Evolutionary conservation across 169 alveolate species (phyloP).

Genomic region (Cryptosporidium xiaoi): DNA sequence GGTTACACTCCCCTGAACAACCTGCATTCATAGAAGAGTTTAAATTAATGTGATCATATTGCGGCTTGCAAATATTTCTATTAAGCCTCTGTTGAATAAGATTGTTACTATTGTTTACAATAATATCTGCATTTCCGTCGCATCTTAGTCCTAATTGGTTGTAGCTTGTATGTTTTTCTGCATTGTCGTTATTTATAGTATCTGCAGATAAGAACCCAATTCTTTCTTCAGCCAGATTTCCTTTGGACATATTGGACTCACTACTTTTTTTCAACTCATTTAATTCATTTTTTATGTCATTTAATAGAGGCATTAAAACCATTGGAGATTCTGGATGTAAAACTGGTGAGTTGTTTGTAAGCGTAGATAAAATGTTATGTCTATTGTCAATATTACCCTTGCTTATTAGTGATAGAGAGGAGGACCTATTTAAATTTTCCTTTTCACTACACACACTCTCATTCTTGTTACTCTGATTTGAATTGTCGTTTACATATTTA

Average conservation of each 20-base stretch:
- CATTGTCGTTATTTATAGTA: background rate
- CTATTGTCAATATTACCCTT: background rate
- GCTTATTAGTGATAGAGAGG: background rate
- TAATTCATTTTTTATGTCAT: conserved; percentile 60
- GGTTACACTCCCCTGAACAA: background rate
- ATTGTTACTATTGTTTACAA: background rate
- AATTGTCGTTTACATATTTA: background rate
- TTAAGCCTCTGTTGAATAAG: background rate
- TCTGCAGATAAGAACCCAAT: background rate
- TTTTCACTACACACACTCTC: background rate
- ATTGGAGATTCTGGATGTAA: conserved; percentile 70
- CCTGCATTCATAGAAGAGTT: conserved; percentile 1
- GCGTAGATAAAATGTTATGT: conserved; percentile 14
- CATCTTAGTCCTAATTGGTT: too few species aligned
- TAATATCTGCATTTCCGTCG: background rate
- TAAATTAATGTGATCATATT: background rate
- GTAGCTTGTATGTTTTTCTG: background rate
- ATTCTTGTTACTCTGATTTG: background rate
- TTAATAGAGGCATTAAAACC: conserved; percentile 63
- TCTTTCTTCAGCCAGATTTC: conserved; percentile 12
- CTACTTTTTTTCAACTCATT: conserved; percentile 47
- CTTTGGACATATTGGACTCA: conserved; percentile 6
- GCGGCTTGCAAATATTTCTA: background rate
- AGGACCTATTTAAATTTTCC: background rate
- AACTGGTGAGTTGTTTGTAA: conserved; percentile 48